Evolutionary conservation across 2,329 filamentous ascomycete species (phyloP).

Genomic region (Paecilomyces variotii): DNA sequence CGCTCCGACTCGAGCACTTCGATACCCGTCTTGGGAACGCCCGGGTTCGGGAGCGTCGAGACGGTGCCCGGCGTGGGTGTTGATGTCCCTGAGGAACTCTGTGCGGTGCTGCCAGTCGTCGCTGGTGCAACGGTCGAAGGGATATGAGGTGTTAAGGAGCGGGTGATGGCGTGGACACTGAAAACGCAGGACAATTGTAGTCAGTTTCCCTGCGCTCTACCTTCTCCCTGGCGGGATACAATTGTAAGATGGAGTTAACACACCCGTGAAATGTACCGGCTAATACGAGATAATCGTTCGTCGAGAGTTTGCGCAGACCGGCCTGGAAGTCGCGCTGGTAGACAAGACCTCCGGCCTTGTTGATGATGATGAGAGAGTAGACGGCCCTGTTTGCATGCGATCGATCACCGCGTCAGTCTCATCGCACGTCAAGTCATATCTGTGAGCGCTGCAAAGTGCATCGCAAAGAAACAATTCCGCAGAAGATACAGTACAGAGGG

Average conservation of each 20-base stretch:
- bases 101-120: conserved; percentile 14
- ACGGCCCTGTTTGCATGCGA: conserved; percentile 60
- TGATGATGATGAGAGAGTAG: conserved; percentile 93
- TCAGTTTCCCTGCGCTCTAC: neutral
- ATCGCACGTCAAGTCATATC: neutral
- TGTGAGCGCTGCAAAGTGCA: too few relatives aligned
- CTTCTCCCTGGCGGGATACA: neutral
- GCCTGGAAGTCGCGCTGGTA: conserved; percentile 93
- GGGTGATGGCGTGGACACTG: conserved; percentile 58
- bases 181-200: neutral
- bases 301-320: conserved; percentile 76
- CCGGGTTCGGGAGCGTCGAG: conserved; percentile 24
- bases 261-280: conserved; percentile 96
- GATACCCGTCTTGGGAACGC: conserved; percentile 53
- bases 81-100: conserved; percentile 25
- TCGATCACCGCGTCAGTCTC: neutral
- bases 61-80: conserved; percentile 14
- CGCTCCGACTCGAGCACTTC: conserved; percentile 91
- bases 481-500: neutral
- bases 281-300: conserved; percentile 94
- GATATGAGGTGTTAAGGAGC: conserved; percentile 42
- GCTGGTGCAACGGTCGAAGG: conserved; percentile 27
- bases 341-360: conserved; percentile 93
- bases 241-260: conserved; percentile 6
- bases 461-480: neutral